A percentile compares a stretch with the other conserved stretches of the same genome.
Evolutionary conservation across 306 rosid genomes (phyloP).

Genomic region (Dalbergia cochinchinensis): DNA sequence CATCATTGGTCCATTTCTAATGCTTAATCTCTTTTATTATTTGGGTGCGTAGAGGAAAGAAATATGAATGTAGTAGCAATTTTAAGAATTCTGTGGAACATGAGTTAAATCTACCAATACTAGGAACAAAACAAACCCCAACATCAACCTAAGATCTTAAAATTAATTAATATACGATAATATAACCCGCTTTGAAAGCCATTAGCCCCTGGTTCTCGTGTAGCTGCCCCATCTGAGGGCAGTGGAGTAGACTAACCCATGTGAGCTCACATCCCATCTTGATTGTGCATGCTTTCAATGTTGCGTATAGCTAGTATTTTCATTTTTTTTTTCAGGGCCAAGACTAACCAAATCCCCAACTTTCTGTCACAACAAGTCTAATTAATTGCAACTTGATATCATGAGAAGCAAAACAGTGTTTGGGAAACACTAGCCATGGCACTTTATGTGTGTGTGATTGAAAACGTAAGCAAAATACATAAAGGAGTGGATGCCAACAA

Average conservation of each 20-base stretch:
- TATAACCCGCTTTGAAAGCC: background rate
- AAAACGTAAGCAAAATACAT: background rate
- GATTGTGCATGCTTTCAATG: no score
- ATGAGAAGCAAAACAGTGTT: background rate
- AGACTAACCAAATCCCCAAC: background rate
- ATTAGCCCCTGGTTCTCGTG: background rate
- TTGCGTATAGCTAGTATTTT: no score
- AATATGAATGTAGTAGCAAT: background rate
- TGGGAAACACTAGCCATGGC: background rate
- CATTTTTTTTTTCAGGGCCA: background rate
- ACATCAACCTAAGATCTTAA: background rate
- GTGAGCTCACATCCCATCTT: constrained; percentile 29
- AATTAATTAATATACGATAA: background rate
- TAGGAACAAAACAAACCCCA: constrained; percentile 8
- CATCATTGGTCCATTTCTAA: no score
- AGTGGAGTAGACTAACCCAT: constrained; percentile 39
- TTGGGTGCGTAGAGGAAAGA: background rate
- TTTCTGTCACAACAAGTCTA: constrained; percentile 4
- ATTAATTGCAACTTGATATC: constrained; percentile 30
- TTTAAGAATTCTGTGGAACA: background rate
- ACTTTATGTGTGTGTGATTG: constrained; percentile 11
- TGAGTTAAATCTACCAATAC: background rate
- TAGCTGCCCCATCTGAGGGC: constrained; percentile 33
- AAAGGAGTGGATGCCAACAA: constrained; percentile 42
- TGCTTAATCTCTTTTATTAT: no score